Base-by-base conservation (phyloP, 257 asterid genomes). In the Nyctanthes arbortristis region DNA sequence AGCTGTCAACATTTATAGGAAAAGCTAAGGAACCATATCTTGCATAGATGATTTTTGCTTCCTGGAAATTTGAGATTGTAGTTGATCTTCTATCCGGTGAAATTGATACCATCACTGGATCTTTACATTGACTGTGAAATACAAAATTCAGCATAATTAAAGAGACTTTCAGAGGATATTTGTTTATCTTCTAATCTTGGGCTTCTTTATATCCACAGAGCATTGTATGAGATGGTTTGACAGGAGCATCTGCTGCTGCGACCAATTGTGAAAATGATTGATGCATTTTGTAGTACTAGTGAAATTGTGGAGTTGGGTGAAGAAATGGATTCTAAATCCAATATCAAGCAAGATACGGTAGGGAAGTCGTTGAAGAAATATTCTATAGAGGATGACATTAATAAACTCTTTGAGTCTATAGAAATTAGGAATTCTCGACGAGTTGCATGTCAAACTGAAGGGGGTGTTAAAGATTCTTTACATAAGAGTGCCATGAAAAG, bases 401-500 rank as follows among this genome's bases (percentile, higher is more conserved):
- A 84, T 81, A 88, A 83, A 31, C 90, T 93, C 25, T 93, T 93
- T 45, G 94, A 85, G 71, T 86, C 92, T 1, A 83, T 93, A 63
- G 93, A 88, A 32, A 68, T 82, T 56, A 84, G 83, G 73, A 81
- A 73, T 70, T 65, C 79, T 35, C 73, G 64, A 43, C 80, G 73
- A 66, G 82, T 78, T 59, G 54, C 71, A 55, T 76, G 80, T 47
- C 75, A 66, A 20, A 69, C 78, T 18, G 84, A 80, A 20, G 37
- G 64, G 12, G 79, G 28, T 55, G 63, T 61, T 37, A 75, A 73
- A 79, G 84, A 77, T 36, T 79, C 67, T 14, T 73, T 63, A 4
- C 77, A 64, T 61, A 93, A 74, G 82, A 84, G 92, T 65, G 90
- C 97, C 67, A 89, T 87, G 97, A 93, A 93, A 80, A 80, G 91